Conservation (phyloP, 2,329 filamentous ascomycete genomes). For the Botrytis fragariae region DNA sequence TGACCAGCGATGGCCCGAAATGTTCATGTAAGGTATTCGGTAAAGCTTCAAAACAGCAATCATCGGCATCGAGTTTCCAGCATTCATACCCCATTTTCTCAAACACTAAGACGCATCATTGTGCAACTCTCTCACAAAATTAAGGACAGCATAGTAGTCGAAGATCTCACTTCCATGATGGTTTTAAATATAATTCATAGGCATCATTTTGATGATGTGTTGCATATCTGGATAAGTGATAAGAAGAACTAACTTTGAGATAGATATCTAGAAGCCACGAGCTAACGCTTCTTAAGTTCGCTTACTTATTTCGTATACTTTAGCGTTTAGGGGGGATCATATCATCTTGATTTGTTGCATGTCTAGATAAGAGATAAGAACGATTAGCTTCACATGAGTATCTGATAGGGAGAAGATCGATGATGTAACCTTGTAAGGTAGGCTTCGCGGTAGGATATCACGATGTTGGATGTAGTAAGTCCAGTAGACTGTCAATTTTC, state of each 20-base stretch:
- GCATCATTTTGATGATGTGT: not conserved
- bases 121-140: too few relatives aligned
- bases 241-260: not conserved
- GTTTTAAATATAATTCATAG: not conserved
- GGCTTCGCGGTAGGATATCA: not conserved
- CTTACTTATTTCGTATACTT: not conserved
- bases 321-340: not conserved
- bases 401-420: not conserved
- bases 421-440: not conserved
- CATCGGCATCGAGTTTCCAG: too few relatives aligned
- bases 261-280: not conserved
- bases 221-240: not conserved
- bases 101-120: too few relatives aligned
- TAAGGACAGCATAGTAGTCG: too few relatives aligned
- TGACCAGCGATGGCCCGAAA: not conserved
- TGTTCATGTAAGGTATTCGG: not conserved
- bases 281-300: not conserved
- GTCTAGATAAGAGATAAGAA: not conserved
- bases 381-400: not conserved
- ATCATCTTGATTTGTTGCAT: not conserved
- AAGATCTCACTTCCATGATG: not conserved
- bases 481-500: not conserved
- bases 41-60: too few relatives aligned
- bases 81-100: too few relatives aligned
- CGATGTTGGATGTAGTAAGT: not conserved